Evolutionary conservation across 208 protist species (phyloP).

Genomic region (Acanthamoeba lenticulata): DNA sequence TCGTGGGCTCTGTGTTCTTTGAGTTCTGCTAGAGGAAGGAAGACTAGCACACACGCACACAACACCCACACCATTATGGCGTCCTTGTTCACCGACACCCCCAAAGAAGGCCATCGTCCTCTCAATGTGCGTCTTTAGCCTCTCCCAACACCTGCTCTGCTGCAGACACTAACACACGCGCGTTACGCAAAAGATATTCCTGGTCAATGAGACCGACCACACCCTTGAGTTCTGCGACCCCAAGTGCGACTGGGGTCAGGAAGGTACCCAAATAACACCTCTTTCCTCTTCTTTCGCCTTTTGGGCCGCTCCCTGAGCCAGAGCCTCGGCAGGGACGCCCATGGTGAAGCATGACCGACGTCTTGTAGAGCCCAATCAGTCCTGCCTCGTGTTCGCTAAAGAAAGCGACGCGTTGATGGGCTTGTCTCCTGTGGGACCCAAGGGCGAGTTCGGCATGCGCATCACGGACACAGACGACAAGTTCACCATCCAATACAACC

Average conservation of each 20-base stretch:
- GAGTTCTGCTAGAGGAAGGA: no score
- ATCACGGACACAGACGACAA: background rate
- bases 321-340: background rate
- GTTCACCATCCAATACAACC: conserved; percentile 38
- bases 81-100: background rate
- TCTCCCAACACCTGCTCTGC: no score
- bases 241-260: background rate
- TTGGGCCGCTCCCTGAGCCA: background rate
- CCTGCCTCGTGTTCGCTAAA: background rate
- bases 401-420: background rate
- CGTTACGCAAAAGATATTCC: background rate
- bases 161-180: no score
- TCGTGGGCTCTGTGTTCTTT: no score
- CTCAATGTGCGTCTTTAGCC: no score
- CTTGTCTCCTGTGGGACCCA: background rate
- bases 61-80: background rate
- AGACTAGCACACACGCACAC: background rate
- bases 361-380: background rate
- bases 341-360: conserved; percentile 24
- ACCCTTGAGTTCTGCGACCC: background rate
- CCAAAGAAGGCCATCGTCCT: background rate
- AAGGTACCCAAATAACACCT: background rate
- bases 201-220: background rate
- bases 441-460: conserved; percentile 22
- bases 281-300: background rate